These are phyloP conservation scores for Dictyostelium citrinum DNA, from an alignment of 78 protist species.

Conservation along the genomic window DNA sequence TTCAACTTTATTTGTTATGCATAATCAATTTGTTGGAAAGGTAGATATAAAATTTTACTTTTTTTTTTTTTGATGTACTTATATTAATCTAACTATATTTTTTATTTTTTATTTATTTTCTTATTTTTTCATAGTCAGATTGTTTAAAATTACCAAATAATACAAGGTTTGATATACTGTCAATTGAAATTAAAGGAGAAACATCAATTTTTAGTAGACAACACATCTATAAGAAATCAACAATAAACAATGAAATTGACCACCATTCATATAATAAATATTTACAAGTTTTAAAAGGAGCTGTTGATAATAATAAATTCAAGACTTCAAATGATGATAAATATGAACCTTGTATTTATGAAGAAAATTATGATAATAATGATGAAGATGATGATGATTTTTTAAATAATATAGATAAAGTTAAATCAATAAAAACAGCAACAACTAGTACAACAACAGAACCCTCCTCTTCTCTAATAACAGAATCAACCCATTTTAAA, in stretches of 20 bases:
- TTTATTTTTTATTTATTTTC: neutral
- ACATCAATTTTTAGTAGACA: conserved; percentile 1
- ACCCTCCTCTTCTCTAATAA: neutral
- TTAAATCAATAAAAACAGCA: neutral
- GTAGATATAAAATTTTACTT: too few species aligned
- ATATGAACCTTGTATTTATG: neutral
- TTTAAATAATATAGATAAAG: neutral
- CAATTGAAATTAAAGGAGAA: neutral
- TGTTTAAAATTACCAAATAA: conserved; percentile 2
- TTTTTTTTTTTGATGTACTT: too few species aligned
- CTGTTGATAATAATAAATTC: neutral
- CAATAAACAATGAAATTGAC: neutral
- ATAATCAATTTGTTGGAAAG: conserved; percentile 49
- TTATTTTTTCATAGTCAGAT: neutral
- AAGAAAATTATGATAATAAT: neutral
- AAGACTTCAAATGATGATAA: neutral
- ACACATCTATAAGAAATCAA: neutral
- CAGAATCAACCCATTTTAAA: neutral
- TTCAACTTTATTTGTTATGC: conserved; percentile 29
- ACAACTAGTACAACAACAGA: neutral
- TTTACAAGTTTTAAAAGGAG: neutral
- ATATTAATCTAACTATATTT: too few species aligned
- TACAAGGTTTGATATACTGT: neutral
- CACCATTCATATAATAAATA: neutral
- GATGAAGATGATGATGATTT: neutral